These are phyloP conservation scores for Mycoemilia scoparia DNA, from an alignment of 192 early-diverging fungal genomes.

Conservation along the genomic window DNA sequence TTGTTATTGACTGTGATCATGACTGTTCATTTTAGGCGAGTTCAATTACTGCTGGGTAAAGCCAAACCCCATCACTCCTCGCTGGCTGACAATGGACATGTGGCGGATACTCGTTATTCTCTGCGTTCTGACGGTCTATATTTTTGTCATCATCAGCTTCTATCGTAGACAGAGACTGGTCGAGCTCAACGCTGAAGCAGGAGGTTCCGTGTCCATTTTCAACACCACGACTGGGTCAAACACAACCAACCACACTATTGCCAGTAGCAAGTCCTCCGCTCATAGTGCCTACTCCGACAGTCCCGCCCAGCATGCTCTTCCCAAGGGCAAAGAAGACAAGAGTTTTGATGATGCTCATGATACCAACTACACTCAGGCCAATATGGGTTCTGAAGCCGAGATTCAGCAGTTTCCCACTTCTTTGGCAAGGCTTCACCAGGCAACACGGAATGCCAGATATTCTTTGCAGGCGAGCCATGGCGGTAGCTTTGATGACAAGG, in stretches of 20 bases:
- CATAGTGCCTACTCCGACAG: slow-evolving; percentile 1
- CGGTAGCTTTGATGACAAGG: too few relatives aligned
- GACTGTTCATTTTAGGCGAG: slow-evolving; percentile 19
- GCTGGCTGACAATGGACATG: slow-evolving; percentile 21
- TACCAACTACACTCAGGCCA: too few relatives aligned
- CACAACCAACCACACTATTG: not conserved
- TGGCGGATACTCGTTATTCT: slow-evolving; percentile 12
- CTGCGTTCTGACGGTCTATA: slow-evolving; percentile 3
- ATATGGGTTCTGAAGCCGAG: too few relatives aligned
- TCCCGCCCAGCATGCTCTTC: slow-evolving; percentile 1
- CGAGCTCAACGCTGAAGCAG: not conserved
- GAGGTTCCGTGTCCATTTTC: not conserved
- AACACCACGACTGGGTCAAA: not conserved
- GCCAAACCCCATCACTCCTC: slow-evolving; percentile 20
- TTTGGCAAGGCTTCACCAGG: too few relatives aligned
- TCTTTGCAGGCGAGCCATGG: too few relatives aligned
- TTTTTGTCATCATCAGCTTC: not conserved
- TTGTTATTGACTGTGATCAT: too few relatives aligned
- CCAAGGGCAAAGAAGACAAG: slow-evolving; percentile 1
- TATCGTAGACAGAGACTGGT: not conserved
- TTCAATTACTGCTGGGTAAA: slow-evolving; percentile 26
- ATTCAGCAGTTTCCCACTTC: too few relatives aligned
- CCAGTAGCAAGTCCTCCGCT: not conserved
- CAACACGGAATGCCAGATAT: too few relatives aligned
- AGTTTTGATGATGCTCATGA: too few relatives aligned